Percentiles rank a stretch among this genome's conserved stretches.
Conservation (phyloP, 1,284 basidiomycete genomes). For the Irpex rosettiformis region DNA sequence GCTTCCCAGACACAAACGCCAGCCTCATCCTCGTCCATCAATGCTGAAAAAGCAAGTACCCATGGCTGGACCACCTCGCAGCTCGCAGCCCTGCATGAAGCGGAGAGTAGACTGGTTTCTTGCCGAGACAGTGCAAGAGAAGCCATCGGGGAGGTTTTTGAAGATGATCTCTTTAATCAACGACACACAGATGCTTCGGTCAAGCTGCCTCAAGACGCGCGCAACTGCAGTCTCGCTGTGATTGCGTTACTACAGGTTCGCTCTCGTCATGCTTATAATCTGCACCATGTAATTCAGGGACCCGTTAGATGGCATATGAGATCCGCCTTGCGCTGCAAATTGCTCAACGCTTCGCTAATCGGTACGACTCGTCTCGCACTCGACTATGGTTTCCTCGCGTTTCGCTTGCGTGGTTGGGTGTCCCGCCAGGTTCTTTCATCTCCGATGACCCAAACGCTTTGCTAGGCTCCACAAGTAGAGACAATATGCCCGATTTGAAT, state of each 20-base stretch:
- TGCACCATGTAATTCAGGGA: neutral
- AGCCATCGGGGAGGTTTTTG: constrained; percentile 32
- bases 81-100: constrained; percentile 25
- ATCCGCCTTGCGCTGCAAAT: constrained; percentile 35
- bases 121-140: constrained; percentile 32
- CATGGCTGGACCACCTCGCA: constrained; percentile 20
- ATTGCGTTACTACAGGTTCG: constrained; percentile 43
- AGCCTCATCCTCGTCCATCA: neutral
- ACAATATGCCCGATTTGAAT: neutral
- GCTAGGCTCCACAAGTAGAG: neutral
- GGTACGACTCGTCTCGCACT: constrained; percentile 32
- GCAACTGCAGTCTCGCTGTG: constrained; percentile 38
- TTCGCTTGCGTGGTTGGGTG: constrained; percentile 44
- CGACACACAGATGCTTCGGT: constrained; percentile 21
- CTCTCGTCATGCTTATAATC: neutral
- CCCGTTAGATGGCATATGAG: constrained; percentile 41
- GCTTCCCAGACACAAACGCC: neutral
- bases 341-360: constrained; percentile 31
- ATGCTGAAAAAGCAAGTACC: neutral
- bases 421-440: constrained; percentile 37
- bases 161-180: constrained; percentile 30
- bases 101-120: constrained; percentile 28
- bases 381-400: constrained; percentile 44
- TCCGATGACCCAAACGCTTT: constrained; percentile 31
- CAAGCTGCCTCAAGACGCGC: constrained; percentile 29